Conservation (phyloP, 1,139 yeast species). For the Pichia cactophila region DNA sequence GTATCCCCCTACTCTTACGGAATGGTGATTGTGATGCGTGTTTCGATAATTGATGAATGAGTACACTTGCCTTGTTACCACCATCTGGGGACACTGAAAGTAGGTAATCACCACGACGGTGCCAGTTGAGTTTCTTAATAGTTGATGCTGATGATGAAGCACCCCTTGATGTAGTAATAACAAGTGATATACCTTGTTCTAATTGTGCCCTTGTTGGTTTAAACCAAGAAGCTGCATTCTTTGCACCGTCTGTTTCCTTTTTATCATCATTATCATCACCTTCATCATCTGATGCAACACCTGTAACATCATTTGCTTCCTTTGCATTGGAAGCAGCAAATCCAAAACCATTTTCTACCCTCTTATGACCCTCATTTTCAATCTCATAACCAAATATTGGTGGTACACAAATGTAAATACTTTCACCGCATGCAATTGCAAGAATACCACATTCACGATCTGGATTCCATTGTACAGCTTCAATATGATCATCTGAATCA, state of each 20-base stretch:
- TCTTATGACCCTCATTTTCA: conserved; percentile 73
- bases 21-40: conserved; percentile 98
- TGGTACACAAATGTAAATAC: conserved; percentile 72
- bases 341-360: conserved; percentile 90
- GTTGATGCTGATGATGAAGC: conserved; percentile 50
- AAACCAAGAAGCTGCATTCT: conserved; percentile 73
- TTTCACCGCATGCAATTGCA: conserved; percentile 81
- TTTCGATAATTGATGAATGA: conserved; percentile 90
- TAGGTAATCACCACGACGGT: conserved; percentile 93
- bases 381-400: conserved; percentile 84
- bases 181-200: conserved; percentile 63
- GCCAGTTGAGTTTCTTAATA: conserved; percentile 87
- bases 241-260: conserved; percentile 30
- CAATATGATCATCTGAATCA: conserved; percentile 67
- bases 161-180: conserved; percentile 58
- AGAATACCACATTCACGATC: conserved; percentile 62
- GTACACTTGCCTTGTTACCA: conserved; percentile 70
- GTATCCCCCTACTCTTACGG: conserved; percentile 84
- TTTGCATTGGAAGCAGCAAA: conserved; percentile 72
- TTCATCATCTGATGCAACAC: conserved; percentile 35
- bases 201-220: conserved; percentile 65
- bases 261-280: conserved; percentile 32
- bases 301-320: conserved; percentile 40
- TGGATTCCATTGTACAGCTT: conserved; percentile 88
- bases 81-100: conserved; percentile 91